These are phyloP conservation scores for Penicillium verrucosum DNA, from an alignment of 2,329 filamentous ascomycete genomes.

Conservation along the genomic window DNA sequence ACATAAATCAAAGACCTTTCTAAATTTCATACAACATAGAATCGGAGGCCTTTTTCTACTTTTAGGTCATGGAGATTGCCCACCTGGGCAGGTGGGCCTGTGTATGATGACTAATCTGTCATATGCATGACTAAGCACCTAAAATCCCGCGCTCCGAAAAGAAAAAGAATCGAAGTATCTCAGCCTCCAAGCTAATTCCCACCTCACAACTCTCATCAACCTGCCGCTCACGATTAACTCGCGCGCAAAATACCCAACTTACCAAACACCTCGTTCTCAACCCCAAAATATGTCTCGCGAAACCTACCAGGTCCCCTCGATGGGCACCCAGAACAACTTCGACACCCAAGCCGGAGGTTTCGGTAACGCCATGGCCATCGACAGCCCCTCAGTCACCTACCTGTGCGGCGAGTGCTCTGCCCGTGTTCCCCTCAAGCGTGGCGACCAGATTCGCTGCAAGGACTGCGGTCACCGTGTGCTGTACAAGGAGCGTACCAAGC, in stretches of 20 bases:
- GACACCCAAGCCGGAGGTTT: slow-evolving; percentile 39
- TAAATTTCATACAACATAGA: not conserved
- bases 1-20: not conserved
- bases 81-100: not conserved
- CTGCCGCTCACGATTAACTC: not conserved
- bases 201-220: not conserved
- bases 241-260: not conserved
- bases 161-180: slow-evolving; percentile 7
- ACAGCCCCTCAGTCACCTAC: slow-evolving; percentile 63
- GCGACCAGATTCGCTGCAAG: slow-evolving; percentile 80
- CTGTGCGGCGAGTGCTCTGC: slow-evolving; percentile 81
- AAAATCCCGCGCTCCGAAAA: slow-evolving; percentile 10
- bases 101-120: not conserved
- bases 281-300: slow-evolving; percentile 62
- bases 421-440: slow-evolving; percentile 70
- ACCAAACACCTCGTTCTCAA: not conserved
- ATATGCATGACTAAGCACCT: slow-evolving; percentile 1
- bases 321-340: slow-evolving; percentile 41
- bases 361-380: slow-evolving; percentile 41
- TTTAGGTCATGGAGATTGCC: not conserved
- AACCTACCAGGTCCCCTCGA: slow-evolving; percentile 70
- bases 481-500: slow-evolving; percentile 96
- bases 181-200: not conserved
- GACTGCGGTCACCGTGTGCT: slow-evolving; percentile 93
- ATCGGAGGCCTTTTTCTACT: not conserved